These are phyloP conservation scores for Crucibulum laeve DNA, from an alignment of 768 basidiomycete genomes.

Conservation along the genomic window DNA sequence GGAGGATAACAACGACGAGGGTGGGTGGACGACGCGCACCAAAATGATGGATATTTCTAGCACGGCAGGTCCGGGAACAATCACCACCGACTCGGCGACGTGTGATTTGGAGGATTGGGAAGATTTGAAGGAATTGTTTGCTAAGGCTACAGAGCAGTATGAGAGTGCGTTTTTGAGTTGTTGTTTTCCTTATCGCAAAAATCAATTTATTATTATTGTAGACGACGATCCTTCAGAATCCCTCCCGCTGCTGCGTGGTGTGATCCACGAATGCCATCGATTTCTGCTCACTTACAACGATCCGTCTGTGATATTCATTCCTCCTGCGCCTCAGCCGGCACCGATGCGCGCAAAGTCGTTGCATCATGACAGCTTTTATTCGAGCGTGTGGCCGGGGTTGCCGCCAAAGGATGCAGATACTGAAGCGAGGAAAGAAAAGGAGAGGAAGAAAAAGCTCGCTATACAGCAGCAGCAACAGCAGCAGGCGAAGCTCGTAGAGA, in stretches of 20 bases:
- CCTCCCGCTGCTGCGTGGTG: constrained; percentile 52
- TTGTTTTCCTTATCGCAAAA: neutral
- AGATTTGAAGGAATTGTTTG: constrained; percentile 60
- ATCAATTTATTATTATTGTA: constrained; percentile 11
- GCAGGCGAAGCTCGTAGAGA: too few relatives aligned
- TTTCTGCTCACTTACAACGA: constrained; percentile 52
- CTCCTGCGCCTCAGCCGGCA: neutral
- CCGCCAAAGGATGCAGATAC: too few relatives aligned
- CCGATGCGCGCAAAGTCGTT: too few relatives aligned
- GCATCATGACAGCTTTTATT: constrained; percentile 1
- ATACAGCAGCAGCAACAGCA: too few relatives aligned
- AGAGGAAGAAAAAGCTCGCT: too few relatives aligned
- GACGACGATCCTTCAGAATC: constrained; percentile 44
- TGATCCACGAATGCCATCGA: constrained; percentile 67
- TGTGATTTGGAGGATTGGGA: constrained; percentile 57
- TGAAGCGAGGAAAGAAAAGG: too few relatives aligned
- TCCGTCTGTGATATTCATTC: constrained; percentile 45
- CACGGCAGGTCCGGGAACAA: constrained; percentile 19
- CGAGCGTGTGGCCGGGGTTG: too few relatives aligned
- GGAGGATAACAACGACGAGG: neutral
- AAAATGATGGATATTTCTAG: constrained; percentile 39
- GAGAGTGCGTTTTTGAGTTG: constrained; percentile 39
- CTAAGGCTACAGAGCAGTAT: constrained; percentile 50
- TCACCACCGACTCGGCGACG: constrained; percentile 11
- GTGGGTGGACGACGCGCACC: constrained; percentile 23